Evolutionary conservation across 208 protist genomes (phyloP).

Genomic region (Phytomonas sp.): DNA sequence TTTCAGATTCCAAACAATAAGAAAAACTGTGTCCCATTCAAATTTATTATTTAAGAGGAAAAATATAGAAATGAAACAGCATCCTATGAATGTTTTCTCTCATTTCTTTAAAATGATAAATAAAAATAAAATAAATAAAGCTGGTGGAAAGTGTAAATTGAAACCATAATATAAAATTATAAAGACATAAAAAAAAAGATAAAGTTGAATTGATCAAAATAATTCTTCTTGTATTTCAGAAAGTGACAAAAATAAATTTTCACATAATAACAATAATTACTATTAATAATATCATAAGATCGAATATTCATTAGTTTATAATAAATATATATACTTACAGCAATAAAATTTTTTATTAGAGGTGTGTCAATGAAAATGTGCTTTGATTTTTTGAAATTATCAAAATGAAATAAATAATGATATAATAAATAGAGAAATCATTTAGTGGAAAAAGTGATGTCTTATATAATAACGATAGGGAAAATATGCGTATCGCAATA

Average conservation of each 20-base stretch:
- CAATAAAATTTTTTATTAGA: neutral
- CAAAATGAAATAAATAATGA: slow-evolving; percentile 11
- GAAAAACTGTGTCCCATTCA: neutral
- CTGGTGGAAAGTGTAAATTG: neutral
- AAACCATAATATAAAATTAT: neutral
- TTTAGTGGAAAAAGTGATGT: neutral
- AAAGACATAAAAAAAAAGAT: neutral
- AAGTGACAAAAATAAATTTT: slow-evolving; percentile 7
- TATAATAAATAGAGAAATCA: neutral
- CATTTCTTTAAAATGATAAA: no score
- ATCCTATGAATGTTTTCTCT: no score
- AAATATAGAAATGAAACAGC: no score
- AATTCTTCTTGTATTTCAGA: slow-evolving; percentile 3
- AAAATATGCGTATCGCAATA: neutral
- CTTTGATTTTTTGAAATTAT: slow-evolving; percentile 13
- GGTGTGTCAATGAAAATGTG: slow-evolving; percentile 4
- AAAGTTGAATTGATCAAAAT: slow-evolving; percentile 2
- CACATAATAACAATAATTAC: slow-evolving; percentile 4
- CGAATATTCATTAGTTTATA: neutral
- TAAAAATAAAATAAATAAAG: no score
- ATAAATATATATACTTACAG: slow-evolving; percentile 10
- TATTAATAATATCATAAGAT: slow-evolving; percentile 3
- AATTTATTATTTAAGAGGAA: no score
- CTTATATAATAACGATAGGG: neutral
- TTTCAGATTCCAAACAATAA: neutral